Evolutionary conservation across 495 filamentous ascomycete genomes (phyloP).

Genomic region (Xylaria telfairii): DNA sequence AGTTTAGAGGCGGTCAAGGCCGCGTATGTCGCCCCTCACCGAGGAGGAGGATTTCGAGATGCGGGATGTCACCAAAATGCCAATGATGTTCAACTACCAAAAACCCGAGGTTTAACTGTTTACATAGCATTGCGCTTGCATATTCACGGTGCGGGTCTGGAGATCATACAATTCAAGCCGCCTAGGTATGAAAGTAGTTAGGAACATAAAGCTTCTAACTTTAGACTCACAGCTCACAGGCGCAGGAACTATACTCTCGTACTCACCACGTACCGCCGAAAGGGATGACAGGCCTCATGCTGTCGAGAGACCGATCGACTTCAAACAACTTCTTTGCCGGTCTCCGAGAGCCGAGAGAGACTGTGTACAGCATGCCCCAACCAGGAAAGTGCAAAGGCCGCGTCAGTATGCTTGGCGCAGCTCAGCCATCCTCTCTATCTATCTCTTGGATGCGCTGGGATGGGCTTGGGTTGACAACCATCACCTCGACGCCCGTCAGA

Average conservation of each 20-base stretch:
- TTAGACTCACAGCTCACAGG: constrained; percentile 6
- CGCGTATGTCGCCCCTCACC: neutral
- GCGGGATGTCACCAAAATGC: neutral
- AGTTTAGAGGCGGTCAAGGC: constrained; percentile 17
- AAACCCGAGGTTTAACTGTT: neutral
- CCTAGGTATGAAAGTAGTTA: too few species aligned
- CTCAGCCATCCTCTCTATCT: neutral
- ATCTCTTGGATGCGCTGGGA: neutral
- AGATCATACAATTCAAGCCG: constrained; percentile 20
- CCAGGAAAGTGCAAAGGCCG: neutral
- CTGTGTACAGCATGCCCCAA: neutral
- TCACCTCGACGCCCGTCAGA: neutral
- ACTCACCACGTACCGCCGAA: neutral
- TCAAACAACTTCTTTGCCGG: neutral
- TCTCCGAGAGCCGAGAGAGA: constrained; percentile 10
- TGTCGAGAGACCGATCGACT: neutral
- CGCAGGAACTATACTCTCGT: neutral
- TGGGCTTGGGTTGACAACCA: constrained; percentile 3
- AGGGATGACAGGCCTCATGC: neutral
- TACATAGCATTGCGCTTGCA: neutral
- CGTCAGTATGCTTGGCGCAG: constrained; percentile 2
- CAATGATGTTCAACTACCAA: neutral
- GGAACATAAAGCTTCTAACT: constrained; percentile 3
- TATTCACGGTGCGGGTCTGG: neutral
- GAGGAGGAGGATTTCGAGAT: constrained; percentile 5